These are phyloP conservation scores for Rickenella mellea DNA, from an alignment of 768 basidiomycete genomes.

Conservation along the genomic window DNA sequence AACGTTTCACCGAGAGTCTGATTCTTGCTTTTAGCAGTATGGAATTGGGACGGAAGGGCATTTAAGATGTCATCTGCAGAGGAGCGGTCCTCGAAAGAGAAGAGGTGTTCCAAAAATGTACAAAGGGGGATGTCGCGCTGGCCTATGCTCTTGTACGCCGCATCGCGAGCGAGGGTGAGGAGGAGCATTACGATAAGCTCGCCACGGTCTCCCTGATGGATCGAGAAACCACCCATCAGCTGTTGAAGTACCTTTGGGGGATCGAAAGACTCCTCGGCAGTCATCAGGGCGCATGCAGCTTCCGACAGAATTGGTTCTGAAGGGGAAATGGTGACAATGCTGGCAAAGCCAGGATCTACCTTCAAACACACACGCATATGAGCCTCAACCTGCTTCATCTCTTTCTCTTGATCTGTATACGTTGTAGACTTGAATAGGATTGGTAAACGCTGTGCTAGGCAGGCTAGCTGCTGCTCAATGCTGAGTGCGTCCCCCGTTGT, in stretches of 20 bases:
- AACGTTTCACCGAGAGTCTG: conserved; percentile 11
- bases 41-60: conserved; percentile 8
- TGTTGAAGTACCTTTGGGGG: conserved; percentile 1
- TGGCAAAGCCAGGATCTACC: conserved; percentile 10
- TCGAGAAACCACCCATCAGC: conserved; percentile 5
- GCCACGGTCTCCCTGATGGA: conserved; percentile 16
- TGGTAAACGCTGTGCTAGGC: conserved; percentile 14
- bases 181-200: conserved; percentile 14
- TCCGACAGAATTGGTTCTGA: conserved; percentile 22
- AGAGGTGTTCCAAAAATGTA: too few relatives aligned
- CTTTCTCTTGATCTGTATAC: conserved; percentile 5
- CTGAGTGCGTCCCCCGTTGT: background rate
- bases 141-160: conserved; percentile 5
- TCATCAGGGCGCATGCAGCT: conserved; percentile 14
- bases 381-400: conserved; percentile 19
- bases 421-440: conserved; percentile 19
- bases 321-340: conserved; percentile 13
- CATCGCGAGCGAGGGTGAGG: conserved; percentile 16
- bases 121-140: background rate
- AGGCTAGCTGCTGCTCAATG: conserved; percentile 3
- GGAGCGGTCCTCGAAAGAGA: too few relatives aligned
- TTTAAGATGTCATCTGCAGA: conserved; percentile 7
- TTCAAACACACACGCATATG: conserved; percentile 22
- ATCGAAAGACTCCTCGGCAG: conserved; percentile 4
- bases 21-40: background rate